These are phyloP conservation scores for Themeda triandra DNA, from an alignment of 176 grass and related monocot species.

Conservation along the genomic window DNA sequence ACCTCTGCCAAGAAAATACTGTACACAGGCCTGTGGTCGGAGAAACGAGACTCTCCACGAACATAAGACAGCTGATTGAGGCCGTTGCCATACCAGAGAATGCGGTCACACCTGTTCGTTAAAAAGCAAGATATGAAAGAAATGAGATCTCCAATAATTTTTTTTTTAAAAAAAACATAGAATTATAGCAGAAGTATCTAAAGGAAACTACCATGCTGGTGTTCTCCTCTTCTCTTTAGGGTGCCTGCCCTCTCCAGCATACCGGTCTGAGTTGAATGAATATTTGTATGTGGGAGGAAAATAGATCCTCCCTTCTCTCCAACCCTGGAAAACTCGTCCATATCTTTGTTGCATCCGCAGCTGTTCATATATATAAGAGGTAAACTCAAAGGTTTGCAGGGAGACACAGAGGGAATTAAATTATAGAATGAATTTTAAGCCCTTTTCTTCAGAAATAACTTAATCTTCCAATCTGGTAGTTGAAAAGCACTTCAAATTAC, in stretches of 20 bases:
- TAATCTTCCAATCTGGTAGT: not conserved
- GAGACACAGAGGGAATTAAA: not conserved
- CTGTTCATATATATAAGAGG: slow-evolving; percentile 41
- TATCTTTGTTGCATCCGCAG: slow-evolving; percentile 83
- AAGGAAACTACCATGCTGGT: slow-evolving; percentile 67
- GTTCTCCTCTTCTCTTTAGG: slow-evolving; percentile 84
- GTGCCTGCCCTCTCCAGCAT: slow-evolving; percentile 67
- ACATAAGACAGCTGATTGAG: slow-evolving; percentile 71
- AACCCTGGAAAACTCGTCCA: slow-evolving; percentile 81
- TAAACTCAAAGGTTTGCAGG: slow-evolving; percentile 20
- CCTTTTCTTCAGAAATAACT: not conserved
- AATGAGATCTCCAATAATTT: not conserved
- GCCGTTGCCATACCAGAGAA: slow-evolving; percentile 75
- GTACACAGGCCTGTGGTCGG: slow-evolving; percentile 84
- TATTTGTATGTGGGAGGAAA: slow-evolving; percentile 95
- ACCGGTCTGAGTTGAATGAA: slow-evolving; percentile 85
- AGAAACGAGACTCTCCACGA: slow-evolving; percentile 83
- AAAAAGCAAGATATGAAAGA: not conserved
- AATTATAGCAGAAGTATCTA: not conserved
- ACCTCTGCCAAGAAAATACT: slow-evolving; percentile 78
- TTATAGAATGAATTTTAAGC: not conserved
- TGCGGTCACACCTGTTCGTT: slow-evolving; percentile 75
- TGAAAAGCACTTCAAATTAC: slow-evolving; percentile 31
- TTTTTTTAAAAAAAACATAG: not conserved
- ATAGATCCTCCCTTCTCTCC: slow-evolving; percentile 93